A percentile compares a stretch with the other conserved stretches of the same genome.
Conservation (phyloP, 2,329 filamentous ascomycete species). For the Penicillium psychrosexuale region DNA sequence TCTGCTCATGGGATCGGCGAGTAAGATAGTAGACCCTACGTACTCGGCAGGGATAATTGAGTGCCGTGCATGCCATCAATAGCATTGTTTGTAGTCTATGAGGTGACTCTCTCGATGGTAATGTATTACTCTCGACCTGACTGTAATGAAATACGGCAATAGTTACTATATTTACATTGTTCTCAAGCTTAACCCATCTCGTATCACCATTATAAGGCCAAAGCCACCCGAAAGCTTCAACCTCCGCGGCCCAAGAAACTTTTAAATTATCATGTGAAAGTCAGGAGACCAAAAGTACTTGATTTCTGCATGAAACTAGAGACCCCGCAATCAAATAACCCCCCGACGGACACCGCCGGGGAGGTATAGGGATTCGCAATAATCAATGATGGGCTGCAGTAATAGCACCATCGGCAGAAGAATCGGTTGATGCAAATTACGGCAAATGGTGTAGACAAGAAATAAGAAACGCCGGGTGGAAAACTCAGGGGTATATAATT, state of each 20-base stretch:
- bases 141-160: background rate
- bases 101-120: background rate
- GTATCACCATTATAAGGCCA: background rate
- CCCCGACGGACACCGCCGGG: slow-evolving; percentile 22
- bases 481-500: slow-evolving; percentile 21
- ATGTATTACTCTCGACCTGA: background rate
- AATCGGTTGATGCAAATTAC: background rate
- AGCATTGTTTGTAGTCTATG: background rate
- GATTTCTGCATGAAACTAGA: background rate
- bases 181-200: background rate
- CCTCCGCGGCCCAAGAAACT: background rate
- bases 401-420: background rate
- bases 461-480: slow-evolving; percentile 12
- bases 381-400: background rate
- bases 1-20: slow-evolving; percentile 1
- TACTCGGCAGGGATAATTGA: background rate
- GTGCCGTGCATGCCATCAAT: background rate
- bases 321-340: slow-evolving; percentile 7
- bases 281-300: too few species aligned
- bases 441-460: background rate
- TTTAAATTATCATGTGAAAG: background rate
- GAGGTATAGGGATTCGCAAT: background rate
- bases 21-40: background rate
- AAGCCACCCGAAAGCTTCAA: slow-evolving; percentile 12
- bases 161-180: background rate